A percentile compares a stretch with the other conserved stretches of the same genome.
Evolutionary conservation across 768 basidiomycete species (phyloP).

Genomic region (Phanerochaete carnosa): DNA sequence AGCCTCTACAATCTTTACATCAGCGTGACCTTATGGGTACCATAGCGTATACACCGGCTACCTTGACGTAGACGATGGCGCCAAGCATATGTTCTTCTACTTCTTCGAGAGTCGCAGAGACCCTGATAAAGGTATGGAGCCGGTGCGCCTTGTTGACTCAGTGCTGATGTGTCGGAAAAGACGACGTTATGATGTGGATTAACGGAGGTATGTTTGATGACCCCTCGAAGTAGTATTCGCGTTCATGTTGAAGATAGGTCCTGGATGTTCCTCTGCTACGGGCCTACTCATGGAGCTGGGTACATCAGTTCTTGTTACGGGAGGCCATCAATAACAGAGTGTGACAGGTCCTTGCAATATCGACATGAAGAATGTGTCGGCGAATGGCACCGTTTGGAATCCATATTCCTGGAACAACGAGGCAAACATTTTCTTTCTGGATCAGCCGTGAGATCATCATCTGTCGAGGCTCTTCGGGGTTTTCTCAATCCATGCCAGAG

Average conservation of each 20-base stretch:
- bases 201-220: conserved; percentile 42
- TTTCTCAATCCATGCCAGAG: conserved; percentile 30
- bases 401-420: conserved; percentile 64
- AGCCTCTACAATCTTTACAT: conserved; percentile 1
- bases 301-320: conserved; percentile 9
- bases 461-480: not conserved
- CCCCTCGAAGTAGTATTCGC: not conserved
- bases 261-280: conserved; percentile 50
- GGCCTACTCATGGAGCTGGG: conserved; percentile 62
- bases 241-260: conserved; percentile 36
- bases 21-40: not conserved
- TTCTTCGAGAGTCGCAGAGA: conserved; percentile 56
- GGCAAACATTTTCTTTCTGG: conserved; percentile 70
- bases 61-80: conserved; percentile 45
- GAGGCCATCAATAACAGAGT: not conserved
- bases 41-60: conserved; percentile 43
- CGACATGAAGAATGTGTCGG: conserved; percentile 50
- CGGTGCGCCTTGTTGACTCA: not conserved
- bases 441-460: conserved; percentile 44
- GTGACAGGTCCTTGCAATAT: conserved; percentile 54
- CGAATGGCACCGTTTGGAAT: conserved; percentile 62
- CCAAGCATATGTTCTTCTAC: conserved; percentile 53
- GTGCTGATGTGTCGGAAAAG: conserved; percentile 22
- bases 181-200: conserved; percentile 72
- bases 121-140: conserved; percentile 33